Percentiles rank a stretch among this genome's conserved stretches.
Evolutionary conservation across 768 basidiomycete genomes (phyloP).

Genomic region (Kwoniella pini): DNA sequence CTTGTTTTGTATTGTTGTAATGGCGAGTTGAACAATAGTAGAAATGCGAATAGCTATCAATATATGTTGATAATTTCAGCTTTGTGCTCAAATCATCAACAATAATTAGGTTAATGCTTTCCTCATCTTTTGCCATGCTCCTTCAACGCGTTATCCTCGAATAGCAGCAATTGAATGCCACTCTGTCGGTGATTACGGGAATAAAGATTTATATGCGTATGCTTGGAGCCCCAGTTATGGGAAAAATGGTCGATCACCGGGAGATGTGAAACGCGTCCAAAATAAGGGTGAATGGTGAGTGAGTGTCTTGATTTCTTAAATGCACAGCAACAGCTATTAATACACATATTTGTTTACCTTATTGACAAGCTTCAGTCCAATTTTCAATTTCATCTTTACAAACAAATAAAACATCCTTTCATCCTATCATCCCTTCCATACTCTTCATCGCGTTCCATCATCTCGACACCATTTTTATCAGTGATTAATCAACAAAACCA

Average conservation of each 20-base stretch:
- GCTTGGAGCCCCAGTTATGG: not conserved
- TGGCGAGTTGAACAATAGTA: no score
- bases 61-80: no score
- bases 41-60: no score
- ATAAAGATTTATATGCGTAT: not conserved
- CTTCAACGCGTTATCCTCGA: slow-evolving; percentile 10
- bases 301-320: not conserved
- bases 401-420: slow-evolving; percentile 3
- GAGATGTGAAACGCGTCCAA: not conserved
- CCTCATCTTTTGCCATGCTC: not conserved
- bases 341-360: not conserved
- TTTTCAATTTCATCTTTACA: not conserved
- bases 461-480: not conserved
- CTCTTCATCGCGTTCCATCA: not conserved
- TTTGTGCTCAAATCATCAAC: no score
- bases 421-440: not conserved
- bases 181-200: not conserved
- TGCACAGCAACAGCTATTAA: not conserved
- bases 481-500: not conserved
- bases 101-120: no score
- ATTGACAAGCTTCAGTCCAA: slow-evolving; percentile 1
- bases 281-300: not conserved
- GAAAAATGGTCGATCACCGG: slow-evolving; percentile 5
- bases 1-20: no score
- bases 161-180: slow-evolving; percentile 3